Base-by-base conservation (phyloP, 768 basidiomycete species). In the Lentinula edodes region DNA sequence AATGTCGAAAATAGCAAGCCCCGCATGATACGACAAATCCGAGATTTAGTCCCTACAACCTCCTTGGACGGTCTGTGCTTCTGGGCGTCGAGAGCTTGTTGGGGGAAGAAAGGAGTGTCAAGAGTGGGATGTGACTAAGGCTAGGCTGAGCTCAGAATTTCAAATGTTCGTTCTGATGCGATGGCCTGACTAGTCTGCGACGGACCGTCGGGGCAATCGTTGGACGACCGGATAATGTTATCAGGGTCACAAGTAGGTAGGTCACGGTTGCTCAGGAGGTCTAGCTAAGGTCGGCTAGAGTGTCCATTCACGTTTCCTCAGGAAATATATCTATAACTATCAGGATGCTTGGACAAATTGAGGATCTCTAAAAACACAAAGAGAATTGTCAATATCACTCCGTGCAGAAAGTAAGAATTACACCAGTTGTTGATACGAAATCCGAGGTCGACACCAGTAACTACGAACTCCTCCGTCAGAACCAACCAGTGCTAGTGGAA, bases 401-500 rank as follows among this genome's bases (percentile, higher is more conserved):
- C 28, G 28, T 28, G 28, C 28, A 28, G 28, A 28, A 4, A 28
- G 3, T 28, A 28, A 1, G 28, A 28, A 28, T 28, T 0, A 28
- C 28, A 28, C 28, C 28, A 28, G 28, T 28, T 28, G 72, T 51
- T 64, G 1, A 23, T 38, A 46, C 72, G 73, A 32, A 52, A 35
- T 52, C 51, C 51, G 7, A 34, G 15, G 2, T 65, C 65, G 12
- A 41, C 52, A 10, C 42, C 36, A 0, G 57, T 34, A 18, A 0
- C 58, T 65, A 9, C 32, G 34, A 6, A 52, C 1, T 3, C 28
- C 51, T 5, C 70, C 71, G 15, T 52, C 61, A n/a, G 61, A 20
- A 2, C 69, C 68, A 8, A 71, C 70, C 12, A 73, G 51, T 6
- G 66, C 64, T 65, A 74, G 52, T 71, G 69, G 54, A 74, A 71